A percentile compares a stretch with the other conserved stretches of the same genome.
Evolutionary conservation across 2,329 filamentous ascomycete genomes (phyloP).

Genomic region (Fusarium nodosum): DNA sequence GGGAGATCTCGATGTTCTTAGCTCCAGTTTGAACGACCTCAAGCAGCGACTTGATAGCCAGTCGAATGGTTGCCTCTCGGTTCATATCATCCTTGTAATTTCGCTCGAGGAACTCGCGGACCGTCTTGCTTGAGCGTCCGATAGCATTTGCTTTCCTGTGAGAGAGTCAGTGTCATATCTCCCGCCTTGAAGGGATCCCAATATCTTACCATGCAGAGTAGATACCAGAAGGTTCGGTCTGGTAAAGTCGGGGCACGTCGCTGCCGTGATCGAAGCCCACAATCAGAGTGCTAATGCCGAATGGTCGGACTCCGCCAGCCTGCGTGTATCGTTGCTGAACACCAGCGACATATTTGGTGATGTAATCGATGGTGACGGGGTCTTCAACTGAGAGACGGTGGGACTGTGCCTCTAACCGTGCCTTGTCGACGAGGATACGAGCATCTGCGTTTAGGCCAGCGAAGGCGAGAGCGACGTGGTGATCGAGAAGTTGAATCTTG

Average conservation of each 20-base stretch:
- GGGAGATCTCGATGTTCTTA: slow-evolving; percentile 99
- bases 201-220: slow-evolving; percentile 92
- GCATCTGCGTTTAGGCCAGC: slow-evolving; percentile 98
- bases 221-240: slow-evolving; percentile 99
- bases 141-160: slow-evolving; percentile 98
- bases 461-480: slow-evolving; percentile 96
- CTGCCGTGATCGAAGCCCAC: slow-evolving; percentile 98
- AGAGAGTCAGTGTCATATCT: slow-evolving; percentile 23
- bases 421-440: slow-evolving; percentile 97
- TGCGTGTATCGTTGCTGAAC: slow-evolving; percentile 99
- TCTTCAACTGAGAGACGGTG: slow-evolving; percentile 98
- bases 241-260: slow-evolving; percentile 89
- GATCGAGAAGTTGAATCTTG: slow-evolving; percentile 96
- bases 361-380: slow-evolving; percentile 98
- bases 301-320: slow-evolving; percentile 97
- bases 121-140: slow-evolving; percentile 97
- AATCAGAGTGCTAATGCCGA: slow-evolving; percentile 97
- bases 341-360: slow-evolving; percentile 97
- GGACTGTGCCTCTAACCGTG: slow-evolving; percentile 95
- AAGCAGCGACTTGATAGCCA: slow-evolving; percentile 97
- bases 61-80: slow-evolving; percentile 92
- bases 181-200: not conserved
- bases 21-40: slow-evolving; percentile 99
- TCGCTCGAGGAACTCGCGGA: slow-evolving; percentile 97
- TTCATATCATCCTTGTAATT: slow-evolving; percentile 99